Evolutionary conservation across 1,139 yeast genomes (phyloP), one percentile per base, ranked within the genome.

Genomic region (Yamadazyma taylorii): DNA sequence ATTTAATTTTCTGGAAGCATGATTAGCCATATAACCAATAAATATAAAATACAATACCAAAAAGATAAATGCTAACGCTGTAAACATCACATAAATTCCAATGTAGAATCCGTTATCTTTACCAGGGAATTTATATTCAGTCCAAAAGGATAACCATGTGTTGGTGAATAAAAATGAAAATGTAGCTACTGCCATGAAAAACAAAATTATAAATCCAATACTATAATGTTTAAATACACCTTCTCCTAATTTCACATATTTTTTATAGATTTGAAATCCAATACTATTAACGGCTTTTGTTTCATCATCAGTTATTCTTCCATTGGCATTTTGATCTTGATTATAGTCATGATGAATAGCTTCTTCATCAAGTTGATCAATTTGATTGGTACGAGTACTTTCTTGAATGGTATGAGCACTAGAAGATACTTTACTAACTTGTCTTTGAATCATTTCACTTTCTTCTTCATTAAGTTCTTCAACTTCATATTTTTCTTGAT

Each of bases 101-200:
- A 87, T 85, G 59, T 89, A 89, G 45, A 78, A 77, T 4, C 75
- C 73, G 36, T 73, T 64, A 1, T 75, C 50, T 35, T 73, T 61
- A 17, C 56, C 41, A 51, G 17, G 14, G 19, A 83, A 87, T 56
- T 76, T 80, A 39, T 68, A 38, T 26, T 71, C 76, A 2, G 85
- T 74, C 97, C 97, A 89, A 60, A 78, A 89, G 1, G 96, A 81
- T 44, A 89, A 68, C 95, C 96, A 89, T 17, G 84, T 82, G 49
- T 84, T 85, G 28, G 86, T 72, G 56, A 86, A 84, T 30, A 85
- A 60, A 41, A 70, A 73, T 45, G 75, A 69, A 53, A 85, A 87
- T 0, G 88, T 76, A 7, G 79, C 49, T 4, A 75, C 55, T 60
- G 12, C 76, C 43, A 59, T 40, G 14, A 49, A 17, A 57, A 52